A percentile compares a stretch with the other conserved stretches of the same genome.
Evolutionary conservation across 768 basidiomycete genomes (phyloP).

Genomic region (Leccinum subtestaceum): DNA sequence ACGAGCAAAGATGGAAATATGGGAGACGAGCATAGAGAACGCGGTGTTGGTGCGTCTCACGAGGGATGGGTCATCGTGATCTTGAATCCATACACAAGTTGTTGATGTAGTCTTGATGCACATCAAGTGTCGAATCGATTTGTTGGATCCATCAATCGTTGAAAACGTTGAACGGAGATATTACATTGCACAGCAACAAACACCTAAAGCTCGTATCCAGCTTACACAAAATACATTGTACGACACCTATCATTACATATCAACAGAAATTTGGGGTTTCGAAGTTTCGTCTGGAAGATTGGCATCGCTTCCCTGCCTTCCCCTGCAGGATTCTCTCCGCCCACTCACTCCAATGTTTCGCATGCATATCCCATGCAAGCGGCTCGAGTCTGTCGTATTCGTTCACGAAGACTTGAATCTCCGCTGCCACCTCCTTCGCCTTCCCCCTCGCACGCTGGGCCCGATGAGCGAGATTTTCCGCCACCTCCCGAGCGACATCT

Average conservation of each 20-base stretch:
- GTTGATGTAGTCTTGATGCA: background rate
- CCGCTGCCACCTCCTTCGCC: constrained; percentile 43
- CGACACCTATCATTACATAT: constrained; percentile 2
- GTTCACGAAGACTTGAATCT: constrained; percentile 24
- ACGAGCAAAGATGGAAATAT: constrained; percentile 60
- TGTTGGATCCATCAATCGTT: background rate
- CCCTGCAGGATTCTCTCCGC: constrained; percentile 4
- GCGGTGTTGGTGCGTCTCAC: constrained; percentile 53
- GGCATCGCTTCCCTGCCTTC: constrained; percentile 12
- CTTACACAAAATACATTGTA: constrained; percentile 26
- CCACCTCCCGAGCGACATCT: constrained; percentile 42
- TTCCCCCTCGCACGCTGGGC: constrained; percentile 44
- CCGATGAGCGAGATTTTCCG: constrained; percentile 34
- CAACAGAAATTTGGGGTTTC: constrained; percentile 14
- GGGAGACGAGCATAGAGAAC: constrained; percentile 72
- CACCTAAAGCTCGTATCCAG: constrained; percentile 8
- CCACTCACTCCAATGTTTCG: constrained; percentile 23
- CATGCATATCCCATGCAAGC: constrained; percentile 16
- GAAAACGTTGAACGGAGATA: background rate
- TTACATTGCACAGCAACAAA: background rate
- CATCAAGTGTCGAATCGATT: background rate
- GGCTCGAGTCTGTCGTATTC: constrained; percentile 22
- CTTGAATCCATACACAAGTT: background rate
- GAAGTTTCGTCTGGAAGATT: constrained; percentile 12
- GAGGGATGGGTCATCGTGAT: constrained; percentile 28